Evolutionary conservation across 345 rosid genomes (phyloP).

Genomic region (Geranium brycei): DNA sequence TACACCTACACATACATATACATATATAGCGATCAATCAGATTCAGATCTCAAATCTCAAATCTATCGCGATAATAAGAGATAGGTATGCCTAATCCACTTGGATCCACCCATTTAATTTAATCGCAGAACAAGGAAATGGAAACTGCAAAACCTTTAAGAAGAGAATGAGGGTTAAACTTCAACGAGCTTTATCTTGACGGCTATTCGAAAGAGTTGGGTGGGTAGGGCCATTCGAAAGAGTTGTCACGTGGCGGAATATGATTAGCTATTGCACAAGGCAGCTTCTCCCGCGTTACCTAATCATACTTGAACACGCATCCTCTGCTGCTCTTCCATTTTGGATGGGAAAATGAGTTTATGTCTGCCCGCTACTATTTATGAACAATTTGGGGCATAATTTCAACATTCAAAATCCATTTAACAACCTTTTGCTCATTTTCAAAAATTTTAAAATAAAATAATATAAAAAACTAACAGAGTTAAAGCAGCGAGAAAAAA

Average conservation of each 20-base stretch:
- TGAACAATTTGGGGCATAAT: no score
- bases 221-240: not conserved
- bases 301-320: not conserved
- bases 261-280: not conserved
- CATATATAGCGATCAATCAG: not conserved
- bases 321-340: no score
- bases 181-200: not conserved
- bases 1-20: constrained; percentile 51
- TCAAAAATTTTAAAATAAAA: no score
- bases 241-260: not conserved
- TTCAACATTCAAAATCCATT: no score
- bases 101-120: not conserved
- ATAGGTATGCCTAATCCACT: not conserved
- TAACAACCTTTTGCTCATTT: no score
- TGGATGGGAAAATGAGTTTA: no score
- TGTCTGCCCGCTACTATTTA: no score
- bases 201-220: not conserved
- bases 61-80: not conserved
- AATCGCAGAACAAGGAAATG: not conserved
- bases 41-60: not conserved
- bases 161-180: not conserved
- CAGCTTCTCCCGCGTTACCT: not conserved
- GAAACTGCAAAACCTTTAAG: not conserved
- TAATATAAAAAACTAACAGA: no score
- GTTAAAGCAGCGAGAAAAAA: no score